Evolutionary conservation across 2,329 filamentous ascomycete genomes (phyloP).

Genomic region (Stagonosporopsis cucurbitacearum): DNA sequence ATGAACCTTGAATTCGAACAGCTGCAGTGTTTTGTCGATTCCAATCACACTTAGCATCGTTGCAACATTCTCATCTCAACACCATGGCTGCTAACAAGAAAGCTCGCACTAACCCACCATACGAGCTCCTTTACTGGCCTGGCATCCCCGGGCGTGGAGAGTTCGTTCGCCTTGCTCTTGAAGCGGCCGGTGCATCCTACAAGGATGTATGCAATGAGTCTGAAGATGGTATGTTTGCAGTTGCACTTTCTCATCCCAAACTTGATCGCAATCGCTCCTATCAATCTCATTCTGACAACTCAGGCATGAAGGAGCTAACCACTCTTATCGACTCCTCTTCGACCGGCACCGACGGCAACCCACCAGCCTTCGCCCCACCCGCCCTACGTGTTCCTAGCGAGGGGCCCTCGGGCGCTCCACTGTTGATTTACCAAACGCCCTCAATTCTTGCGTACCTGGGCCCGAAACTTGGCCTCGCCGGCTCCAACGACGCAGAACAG

Average conservation of each 20-base stretch:
- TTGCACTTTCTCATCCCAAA: no score
- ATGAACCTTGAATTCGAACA: background rate
- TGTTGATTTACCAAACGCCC: conserved; percentile 72
- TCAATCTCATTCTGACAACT: background rate
- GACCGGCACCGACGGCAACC: conserved; percentile 60
- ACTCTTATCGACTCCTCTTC: conserved; percentile 54
- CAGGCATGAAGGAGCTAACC: conserved; percentile 57
- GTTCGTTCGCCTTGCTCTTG: conserved; percentile 73
- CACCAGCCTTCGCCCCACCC: conserved; percentile 71
- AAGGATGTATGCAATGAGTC: conserved; percentile 63
- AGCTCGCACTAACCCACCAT: conserved; percentile 52
- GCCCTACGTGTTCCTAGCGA: conserved; percentile 62
- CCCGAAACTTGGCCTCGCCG: conserved; percentile 63
- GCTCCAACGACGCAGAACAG: conserved; percentile 56
- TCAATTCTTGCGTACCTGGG: conserved; percentile 77
- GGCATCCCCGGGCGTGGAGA: conserved; percentile 76
- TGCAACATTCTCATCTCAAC: background rate
- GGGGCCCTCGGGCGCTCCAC: conserved; percentile 58
- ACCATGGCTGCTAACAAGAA: conserved; percentile 37
- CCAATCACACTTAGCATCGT: background rate
- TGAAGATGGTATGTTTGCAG: conserved; percentile 50
- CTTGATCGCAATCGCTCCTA: background rate
- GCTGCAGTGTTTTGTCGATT: background rate
- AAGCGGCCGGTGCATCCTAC: conserved; percentile 71
- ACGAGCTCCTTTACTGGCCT: conserved; percentile 76